Conservation (phyloP, 768 basidiomycete species). For the Tricholoma saponaceum region DNA sequence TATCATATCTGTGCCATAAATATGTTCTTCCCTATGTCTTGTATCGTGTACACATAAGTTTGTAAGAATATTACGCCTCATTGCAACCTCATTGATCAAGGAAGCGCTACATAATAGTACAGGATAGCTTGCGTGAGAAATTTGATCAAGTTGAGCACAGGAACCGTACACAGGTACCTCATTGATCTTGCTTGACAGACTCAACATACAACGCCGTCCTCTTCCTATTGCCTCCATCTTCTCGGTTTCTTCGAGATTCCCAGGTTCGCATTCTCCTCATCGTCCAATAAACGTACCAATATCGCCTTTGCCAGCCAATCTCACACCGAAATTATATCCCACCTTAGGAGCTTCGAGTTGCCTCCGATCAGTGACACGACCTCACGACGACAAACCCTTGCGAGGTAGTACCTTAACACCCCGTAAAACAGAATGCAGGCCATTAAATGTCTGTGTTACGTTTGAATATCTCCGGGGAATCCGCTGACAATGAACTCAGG, state of each 20-base stretch:
- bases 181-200: constrained; percentile 16
- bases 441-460: constrained; percentile 69
- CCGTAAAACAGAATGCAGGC: constrained; percentile 66
- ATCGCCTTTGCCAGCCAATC: not conserved
- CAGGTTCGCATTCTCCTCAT: constrained; percentile 12
- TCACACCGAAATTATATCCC: not conserved
- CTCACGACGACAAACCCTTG: constrained; percentile 16
- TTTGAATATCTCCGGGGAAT: constrained; percentile 9
- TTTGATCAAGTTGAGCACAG: constrained; percentile 19
- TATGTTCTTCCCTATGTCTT: not conserved
- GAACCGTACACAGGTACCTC: constrained; percentile 11
- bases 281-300: not conserved
- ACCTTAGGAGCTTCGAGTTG: constrained; percentile 10
- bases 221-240: constrained; percentile 7
- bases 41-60: not conserved
- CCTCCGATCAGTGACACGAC: constrained; percentile 20
- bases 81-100: constrained; percentile 8
- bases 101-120: constrained; percentile 3
- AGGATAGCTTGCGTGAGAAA: constrained; percentile 20
- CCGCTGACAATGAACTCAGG: constrained; percentile 49
- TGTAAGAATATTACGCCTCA: not conserved
- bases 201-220: constrained; percentile 18
- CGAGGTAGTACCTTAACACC: constrained; percentile 14
- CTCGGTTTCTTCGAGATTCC: constrained; percentile 11
- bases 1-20: constrained; percentile 4